Conservation (phyloP, 2,329 filamentous ascomycete genomes). For the Ophiocordyceps polyrhachis-furcata region DNA sequence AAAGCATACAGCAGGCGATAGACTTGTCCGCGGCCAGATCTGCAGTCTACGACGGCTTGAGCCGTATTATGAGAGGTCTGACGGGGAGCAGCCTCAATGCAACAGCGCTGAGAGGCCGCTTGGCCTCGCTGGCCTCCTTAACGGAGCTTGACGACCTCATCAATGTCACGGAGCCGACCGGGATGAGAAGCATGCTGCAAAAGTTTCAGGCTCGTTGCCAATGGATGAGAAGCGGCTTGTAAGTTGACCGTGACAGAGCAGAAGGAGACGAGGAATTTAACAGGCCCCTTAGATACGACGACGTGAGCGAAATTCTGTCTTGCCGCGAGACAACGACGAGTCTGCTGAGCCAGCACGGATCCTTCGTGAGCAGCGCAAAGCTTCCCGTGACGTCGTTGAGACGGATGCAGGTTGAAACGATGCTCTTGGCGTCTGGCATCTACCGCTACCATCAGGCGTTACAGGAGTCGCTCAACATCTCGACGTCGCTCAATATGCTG, state of each 20-base stretch:
- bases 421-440: slow-evolving; percentile 56
- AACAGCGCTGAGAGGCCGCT: slow-evolving; percentile 30
- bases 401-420: slow-evolving; percentile 55
- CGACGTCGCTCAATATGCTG: slow-evolving; percentile 65
- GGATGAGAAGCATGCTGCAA: slow-evolving; percentile 42
- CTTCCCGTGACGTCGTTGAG: slow-evolving; percentile 45
- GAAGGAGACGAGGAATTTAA: slow-evolving; percentile 3
- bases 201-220: slow-evolving; percentile 45
- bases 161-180: slow-evolving; percentile 34
- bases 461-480: slow-evolving; percentile 73
- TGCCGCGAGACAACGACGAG: slow-evolving; percentile 71
- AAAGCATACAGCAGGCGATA: slow-evolving; percentile 52
- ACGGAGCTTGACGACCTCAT: slow-evolving; percentile 69
- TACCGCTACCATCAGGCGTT: slow-evolving; percentile 64
- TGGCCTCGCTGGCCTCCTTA: slow-evolving; percentile 51
- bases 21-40: slow-evolving; percentile 32
- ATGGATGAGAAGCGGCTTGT: slow-evolving; percentile 77
- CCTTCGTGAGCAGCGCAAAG: slow-evolving; percentile 40
- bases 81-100: slow-evolving; percentile 28
- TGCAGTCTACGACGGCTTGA: slow-evolving; percentile 45
- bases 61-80: slow-evolving; percentile 40
- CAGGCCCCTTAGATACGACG: slow-evolving; percentile 38
- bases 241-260: slow-evolving; percentile 13
- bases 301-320: slow-evolving; percentile 64
- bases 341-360: slow-evolving; percentile 51